Percentiles rank a stretch among this genome's conserved stretches.
phyloP scores from a whole-genome alignment of 345 rosid species.

The Eucalyptus virginea region DNA sequence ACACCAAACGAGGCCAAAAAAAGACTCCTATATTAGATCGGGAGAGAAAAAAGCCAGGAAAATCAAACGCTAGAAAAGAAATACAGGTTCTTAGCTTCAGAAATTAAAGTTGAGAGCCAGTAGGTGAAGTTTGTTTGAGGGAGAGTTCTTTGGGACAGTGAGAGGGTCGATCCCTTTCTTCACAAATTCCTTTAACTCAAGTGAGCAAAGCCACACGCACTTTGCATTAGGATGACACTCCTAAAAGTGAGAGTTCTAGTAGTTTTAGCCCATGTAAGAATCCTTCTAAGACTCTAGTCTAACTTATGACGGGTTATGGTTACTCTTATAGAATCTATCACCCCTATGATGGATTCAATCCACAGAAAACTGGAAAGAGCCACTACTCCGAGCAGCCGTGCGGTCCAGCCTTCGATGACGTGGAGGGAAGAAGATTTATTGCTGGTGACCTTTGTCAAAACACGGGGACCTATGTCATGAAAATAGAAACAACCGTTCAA shows the following conservation, averaged over 20 bases:
- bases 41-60: neutral
- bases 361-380: neutral
- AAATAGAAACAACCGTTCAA: neutral
- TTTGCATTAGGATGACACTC: neutral
- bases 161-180: neutral
- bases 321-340: neutral
- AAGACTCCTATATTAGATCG: neutral
- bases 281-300: neutral
- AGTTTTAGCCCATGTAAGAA: neutral
- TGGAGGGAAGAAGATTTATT: neutral
- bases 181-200: neutral
- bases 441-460: neutral
- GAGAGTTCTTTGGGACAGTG: neutral
- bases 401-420: neutral
- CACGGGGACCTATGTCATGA: neutral
- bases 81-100: neutral
- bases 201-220: neutral
- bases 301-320: neutral
- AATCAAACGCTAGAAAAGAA: no score
- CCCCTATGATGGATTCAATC: neutral
- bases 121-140: neutral
- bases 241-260: neutral
- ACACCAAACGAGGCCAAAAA: neutral
- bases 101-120: neutral
- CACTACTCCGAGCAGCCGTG: fast-evolving